Base-by-base conservation (phyloP, 805 yeast genomes). In the Lipomyces kockii region DNA sequence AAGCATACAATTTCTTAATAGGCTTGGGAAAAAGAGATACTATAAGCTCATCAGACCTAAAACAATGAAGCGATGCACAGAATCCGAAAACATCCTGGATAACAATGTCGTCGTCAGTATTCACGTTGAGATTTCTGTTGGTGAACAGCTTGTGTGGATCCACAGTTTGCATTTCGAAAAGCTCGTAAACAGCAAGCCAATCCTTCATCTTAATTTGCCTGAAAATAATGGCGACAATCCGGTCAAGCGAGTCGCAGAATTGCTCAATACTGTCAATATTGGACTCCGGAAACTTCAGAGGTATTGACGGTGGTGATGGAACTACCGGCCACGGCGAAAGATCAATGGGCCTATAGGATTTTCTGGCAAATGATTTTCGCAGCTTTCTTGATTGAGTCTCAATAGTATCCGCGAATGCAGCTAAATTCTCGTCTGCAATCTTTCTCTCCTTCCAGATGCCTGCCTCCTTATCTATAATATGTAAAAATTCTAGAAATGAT, bases 101-200 rank as follows among this genome's bases (percentile, higher is more conserved):
- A 7, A 83, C 81, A 11, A 92, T 69, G 8, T 83, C 84, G 12
- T 86, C 90, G 37, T 87, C 90, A 37, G 71, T 61, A 4, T 74
- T 68, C 68, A 65, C 61, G 73, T 78, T 71, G 80, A 87, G 64
- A 79, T 78, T 67, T 78, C 84, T 75, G 74, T 87, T 84, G 60
- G 83, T 81, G 75, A 89, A 88, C 65, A 92, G 79, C 8, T 88
- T 84, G 11, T 85, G 76, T 0, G 87, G 83, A 59, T 84, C 86
- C 27, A 86, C 85, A 32, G 88, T 85, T 67, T 89, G 88, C 39
- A 85, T 80, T 75, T 93, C 97, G 57, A 94, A 78, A 0, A 88
- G 78, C 74, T 91, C 94, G 76, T 86, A 90, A 2, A 89, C 85
- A 64, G 84, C 83, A 61, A 91, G 81, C 97, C 98, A 94, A 73